A percentile compares a stretch with the other conserved stretches of the same genome.
phyloP scores from a whole-genome alignment of 2,329 filamentous ascomycete species.

The Neospermospora avenae region DNA sequence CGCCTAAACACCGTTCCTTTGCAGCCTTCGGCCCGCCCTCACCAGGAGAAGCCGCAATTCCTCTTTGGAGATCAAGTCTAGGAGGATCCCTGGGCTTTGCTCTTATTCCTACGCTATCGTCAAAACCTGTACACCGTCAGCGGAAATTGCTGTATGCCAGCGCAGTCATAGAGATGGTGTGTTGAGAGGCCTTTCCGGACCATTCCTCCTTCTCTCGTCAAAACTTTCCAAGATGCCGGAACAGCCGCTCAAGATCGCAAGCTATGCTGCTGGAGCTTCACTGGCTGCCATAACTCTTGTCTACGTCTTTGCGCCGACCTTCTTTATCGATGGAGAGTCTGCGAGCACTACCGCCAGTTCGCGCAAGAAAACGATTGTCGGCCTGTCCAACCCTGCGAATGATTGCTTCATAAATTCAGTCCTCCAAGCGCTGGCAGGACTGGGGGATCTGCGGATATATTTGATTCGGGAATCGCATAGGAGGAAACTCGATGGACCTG shows the following conservation, averaged over 20 bases:
- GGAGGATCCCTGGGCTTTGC: conserved; percentile 1
- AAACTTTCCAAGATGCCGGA: conserved; percentile 63
- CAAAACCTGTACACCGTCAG: neutral
- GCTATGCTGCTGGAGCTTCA: conserved; percentile 92
- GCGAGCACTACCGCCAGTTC: conserved; percentile 46
- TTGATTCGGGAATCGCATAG: conserved; percentile 89
- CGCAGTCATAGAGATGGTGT: conserved; percentile 1
- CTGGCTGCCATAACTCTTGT: conserved; percentile 92
- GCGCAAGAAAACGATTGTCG: conserved; percentile 84
- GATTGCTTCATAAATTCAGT: conserved; percentile 97
- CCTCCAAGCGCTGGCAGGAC: conserved; percentile 85
- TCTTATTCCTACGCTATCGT: neutral
- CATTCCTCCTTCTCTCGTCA: neutral
- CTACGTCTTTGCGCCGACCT: conserved; percentile 97
- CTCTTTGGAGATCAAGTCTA: neutral
- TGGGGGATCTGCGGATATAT: conserved; percentile 86
- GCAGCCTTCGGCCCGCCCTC: neutral
- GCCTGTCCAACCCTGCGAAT: conserved; percentile 86
- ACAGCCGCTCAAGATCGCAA: conserved; percentile 77
- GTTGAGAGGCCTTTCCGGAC: neutral
- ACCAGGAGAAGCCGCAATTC: neutral
- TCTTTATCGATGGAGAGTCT: conserved; percentile 83
- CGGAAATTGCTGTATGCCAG: conserved; percentile 1
- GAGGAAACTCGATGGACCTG: conserved; percentile 72
- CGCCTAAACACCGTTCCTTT: conserved; percentile 1